Conservation (phyloP, 176 grass and related monocot species). For the Neostapfia colusana region DNA sequence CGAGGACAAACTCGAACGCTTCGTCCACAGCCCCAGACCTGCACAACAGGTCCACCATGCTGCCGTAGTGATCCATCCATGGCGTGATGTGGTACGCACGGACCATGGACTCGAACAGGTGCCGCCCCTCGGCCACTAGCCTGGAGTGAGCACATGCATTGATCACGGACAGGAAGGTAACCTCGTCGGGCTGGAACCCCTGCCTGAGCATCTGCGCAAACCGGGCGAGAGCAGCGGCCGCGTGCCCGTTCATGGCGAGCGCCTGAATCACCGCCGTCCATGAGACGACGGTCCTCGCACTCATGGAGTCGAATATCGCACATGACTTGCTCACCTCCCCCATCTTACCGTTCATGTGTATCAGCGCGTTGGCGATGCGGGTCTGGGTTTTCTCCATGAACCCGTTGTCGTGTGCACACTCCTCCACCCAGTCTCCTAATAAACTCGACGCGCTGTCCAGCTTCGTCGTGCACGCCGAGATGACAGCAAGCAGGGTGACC, state of each 20-base stretch:
- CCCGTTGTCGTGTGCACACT: not conserved
- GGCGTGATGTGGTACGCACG: slow-evolving; percentile 47
- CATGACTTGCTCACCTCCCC: slow-evolving; percentile 49
- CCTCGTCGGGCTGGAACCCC: slow-evolving; percentile 55
- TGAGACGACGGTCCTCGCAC: slow-evolving; percentile 44
- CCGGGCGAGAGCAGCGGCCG: slow-evolving; percentile 42
- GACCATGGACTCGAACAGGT: slow-evolving; percentile 51
- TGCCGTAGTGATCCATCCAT: slow-evolving; percentile 63
- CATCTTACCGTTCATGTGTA: slow-evolving; percentile 59
- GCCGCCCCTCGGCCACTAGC: slow-evolving; percentile 41
- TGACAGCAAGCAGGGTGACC: slow-evolving; percentile 51
- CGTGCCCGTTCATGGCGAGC: slow-evolving; percentile 53
- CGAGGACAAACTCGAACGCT: slow-evolving; percentile 48
- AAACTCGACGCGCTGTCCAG: slow-evolving; percentile 24
- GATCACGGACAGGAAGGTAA: slow-evolving; percentile 48
- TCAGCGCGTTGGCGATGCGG: slow-evolving; percentile 44
- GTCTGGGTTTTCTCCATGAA: slow-evolving; percentile 32
- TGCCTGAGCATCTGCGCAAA: slow-evolving; percentile 64
- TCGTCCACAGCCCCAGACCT: slow-evolving; percentile 33
- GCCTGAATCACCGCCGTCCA: slow-evolving; percentile 61
- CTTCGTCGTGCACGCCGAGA: slow-evolving; percentile 48
- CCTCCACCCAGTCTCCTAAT: slow-evolving; percentile 44
- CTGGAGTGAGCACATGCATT: slow-evolving; percentile 46
- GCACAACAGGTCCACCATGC: slow-evolving; percentile 58
- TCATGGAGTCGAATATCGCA: slow-evolving; percentile 45